phyloP scores from a whole-genome alignment of 768 basidiomycete species.

The Boletus insuetus region DNA sequence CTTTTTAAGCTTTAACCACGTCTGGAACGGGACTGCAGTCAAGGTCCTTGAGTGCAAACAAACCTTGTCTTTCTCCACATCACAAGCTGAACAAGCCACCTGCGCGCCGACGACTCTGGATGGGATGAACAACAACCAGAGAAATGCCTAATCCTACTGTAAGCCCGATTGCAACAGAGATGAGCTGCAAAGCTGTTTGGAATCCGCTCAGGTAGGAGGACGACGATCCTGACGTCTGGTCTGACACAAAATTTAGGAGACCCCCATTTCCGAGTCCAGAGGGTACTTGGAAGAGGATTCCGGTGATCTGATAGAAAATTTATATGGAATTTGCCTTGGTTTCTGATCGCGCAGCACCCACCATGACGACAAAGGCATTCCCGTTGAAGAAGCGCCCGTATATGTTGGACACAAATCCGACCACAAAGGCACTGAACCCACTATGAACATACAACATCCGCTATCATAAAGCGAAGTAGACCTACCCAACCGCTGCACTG shows the following conservation, averaged over 20 bases:
- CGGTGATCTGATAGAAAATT: constrained; percentile 48
- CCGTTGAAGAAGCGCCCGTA: constrained; percentile 73
- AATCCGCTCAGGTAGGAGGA: constrained; percentile 67
- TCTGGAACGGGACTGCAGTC: not conserved
- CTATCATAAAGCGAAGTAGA: constrained; percentile 1
- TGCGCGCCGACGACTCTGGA: constrained; percentile 55
- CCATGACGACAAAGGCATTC: constrained; percentile 81
- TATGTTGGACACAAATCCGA: constrained; percentile 75
- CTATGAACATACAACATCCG: not conserved
- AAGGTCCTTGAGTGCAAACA: not conserved
- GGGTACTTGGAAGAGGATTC: constrained; percentile 82
- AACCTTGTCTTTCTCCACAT: not conserved
- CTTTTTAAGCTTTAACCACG: too few relatives aligned
- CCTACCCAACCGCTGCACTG: constrained; percentile 69
- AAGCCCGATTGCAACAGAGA: constrained; percentile 74
- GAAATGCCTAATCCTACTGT: constrained; percentile 78
- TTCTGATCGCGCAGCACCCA: constrained; percentile 28
- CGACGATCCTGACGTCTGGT: constrained; percentile 50
- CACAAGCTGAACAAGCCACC: constrained; percentile 63
- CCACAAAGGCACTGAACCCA: constrained; percentile 61
- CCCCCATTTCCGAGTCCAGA: constrained; percentile 80
- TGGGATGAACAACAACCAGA: constrained; percentile 62
- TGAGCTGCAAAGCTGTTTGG: constrained; percentile 70
- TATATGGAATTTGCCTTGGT: not conserved
- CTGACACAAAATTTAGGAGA: constrained; percentile 65